Percentiles rank a stretch among this genome's conserved stretches.
These are phyloP conservation scores for Kazachstania bromeliacearum DNA, from an alignment of 805 yeast genomes.

Conservation along the genomic window DNA sequence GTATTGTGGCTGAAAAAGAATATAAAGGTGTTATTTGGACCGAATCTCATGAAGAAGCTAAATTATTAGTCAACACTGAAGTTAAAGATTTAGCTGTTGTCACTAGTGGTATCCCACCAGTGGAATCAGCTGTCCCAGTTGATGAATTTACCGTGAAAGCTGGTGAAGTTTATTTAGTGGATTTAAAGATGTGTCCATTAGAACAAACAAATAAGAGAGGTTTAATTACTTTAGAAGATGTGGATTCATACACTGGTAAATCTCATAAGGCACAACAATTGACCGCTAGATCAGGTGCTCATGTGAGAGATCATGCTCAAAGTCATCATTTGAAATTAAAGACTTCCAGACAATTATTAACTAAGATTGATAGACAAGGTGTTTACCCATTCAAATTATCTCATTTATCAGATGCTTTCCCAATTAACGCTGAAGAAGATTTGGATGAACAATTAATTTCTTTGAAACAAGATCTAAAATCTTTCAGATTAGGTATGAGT, in stretches of 20 bases:
- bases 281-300: conserved; percentile 59
- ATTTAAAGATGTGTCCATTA: conserved; percentile 69
- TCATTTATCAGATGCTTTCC: conserved; percentile 54
- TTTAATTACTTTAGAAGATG: conserved; percentile 54
- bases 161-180: conserved; percentile 83
- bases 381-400: conserved; percentile 89
- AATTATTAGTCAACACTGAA: conserved; percentile 32
- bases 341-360: conserved; percentile 61
- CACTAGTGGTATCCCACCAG: conserved; percentile 27
- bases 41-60: conserved; percentile 67
- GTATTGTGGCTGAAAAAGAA: conserved; percentile 82
- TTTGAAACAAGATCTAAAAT: conserved; percentile 47
- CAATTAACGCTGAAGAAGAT: conserved; percentile 36
- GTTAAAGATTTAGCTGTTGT: conserved; percentile 35
- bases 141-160: conserved; percentile 63
- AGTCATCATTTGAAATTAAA: conserved; percentile 66
- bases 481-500: conserved; percentile 62
- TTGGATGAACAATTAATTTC: conserved; percentile 31
- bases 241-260: conserved; percentile 56
- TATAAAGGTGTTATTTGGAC: conserved; percentile 89
- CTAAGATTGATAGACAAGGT: conserved; percentile 63
- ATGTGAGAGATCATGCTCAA: conserved; percentile 80
- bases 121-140: conserved; percentile 57
- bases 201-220: conserved; percentile 49
- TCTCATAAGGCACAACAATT: conserved; percentile 44